Conservation (phyloP, 2,329 filamentous ascomycete genomes). For the Colletotrichum eremochloae region DNA sequence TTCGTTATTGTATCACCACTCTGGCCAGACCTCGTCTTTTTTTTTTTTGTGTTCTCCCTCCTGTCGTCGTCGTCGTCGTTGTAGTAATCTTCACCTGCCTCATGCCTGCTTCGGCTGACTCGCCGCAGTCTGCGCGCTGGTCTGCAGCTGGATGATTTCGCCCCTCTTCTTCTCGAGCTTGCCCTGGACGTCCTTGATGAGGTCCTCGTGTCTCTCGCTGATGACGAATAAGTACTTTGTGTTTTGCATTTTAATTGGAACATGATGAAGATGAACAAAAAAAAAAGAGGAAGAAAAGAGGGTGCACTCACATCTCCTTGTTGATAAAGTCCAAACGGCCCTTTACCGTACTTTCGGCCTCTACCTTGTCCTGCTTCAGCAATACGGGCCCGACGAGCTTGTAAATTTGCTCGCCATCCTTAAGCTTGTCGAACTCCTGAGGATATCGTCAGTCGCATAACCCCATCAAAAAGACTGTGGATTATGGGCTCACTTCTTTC, state of each 20-base stretch:
- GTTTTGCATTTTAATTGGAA: neutral
- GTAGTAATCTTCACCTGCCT: neutral
- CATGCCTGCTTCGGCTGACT: slow-evolving; percentile 49
- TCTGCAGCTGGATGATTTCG: slow-evolving; percentile 70
- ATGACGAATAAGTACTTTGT: neutral
- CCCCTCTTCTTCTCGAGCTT: slow-evolving; percentile 71
- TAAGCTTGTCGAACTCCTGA: slow-evolving; percentile 85
- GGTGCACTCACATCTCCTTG: slow-evolving; percentile 83
- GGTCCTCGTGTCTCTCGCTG: slow-evolving; percentile 59
- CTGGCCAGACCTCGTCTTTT: slow-evolving; percentile 25
- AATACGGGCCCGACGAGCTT: slow-evolving; percentile 94
- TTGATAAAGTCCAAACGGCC: slow-evolving; percentile 92
- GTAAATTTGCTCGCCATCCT: slow-evolving; percentile 90
- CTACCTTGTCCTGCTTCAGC: slow-evolving; percentile 92
- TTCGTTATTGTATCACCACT: slow-evolving; percentile 41
- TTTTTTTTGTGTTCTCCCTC: neutral
- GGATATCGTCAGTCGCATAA: neutral
- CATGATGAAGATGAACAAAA: neutral
- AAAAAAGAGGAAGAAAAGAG: neutral
- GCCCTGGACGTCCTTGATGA: slow-evolving; percentile 68
- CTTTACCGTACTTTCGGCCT: slow-evolving; percentile 92
- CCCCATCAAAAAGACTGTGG: neutral
- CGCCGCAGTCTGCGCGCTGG: slow-evolving; percentile 60
- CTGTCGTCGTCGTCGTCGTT: neutral
- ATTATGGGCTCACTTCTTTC: slow-evolving; percentile 71